phyloP scores from a whole-genome alignment of 495 filamentous ascomycete species.

The Amphirosellinia nigrospora region DNA sequence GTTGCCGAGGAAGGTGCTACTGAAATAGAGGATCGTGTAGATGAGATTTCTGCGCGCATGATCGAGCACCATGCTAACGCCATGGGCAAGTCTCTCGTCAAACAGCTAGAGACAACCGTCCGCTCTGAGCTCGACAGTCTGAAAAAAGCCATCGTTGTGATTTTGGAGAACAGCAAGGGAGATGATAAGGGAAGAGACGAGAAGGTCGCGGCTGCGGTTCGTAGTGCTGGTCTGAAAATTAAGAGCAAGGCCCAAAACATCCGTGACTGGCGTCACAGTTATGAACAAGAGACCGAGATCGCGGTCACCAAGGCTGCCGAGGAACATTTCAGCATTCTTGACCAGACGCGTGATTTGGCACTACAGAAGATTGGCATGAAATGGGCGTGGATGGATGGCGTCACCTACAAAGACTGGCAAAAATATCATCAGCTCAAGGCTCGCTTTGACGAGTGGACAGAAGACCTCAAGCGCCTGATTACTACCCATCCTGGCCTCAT shows the following conservation, averaged over 20 bases:
- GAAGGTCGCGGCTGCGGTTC: constrained; percentile 67
- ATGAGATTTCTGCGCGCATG: constrained; percentile 66
- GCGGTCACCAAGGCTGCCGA: constrained; percentile 77
- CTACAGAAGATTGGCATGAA: constrained; percentile 96
- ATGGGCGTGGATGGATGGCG: constrained; percentile 95
- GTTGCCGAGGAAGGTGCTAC: constrained; percentile 80
- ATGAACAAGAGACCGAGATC: constrained; percentile 69
- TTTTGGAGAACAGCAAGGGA: constrained; percentile 56
- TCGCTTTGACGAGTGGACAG: constrained; percentile 83
- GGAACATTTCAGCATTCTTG: constrained; percentile 81
- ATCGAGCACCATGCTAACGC: constrained; percentile 51
- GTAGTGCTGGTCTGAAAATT: constrained; percentile 74
- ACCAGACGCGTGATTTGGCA: constrained; percentile 83
- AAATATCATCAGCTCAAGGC: constrained; percentile 86
- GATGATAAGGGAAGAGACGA: constrained; percentile 65
- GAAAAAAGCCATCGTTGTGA: constrained; percentile 68
- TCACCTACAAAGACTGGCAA: constrained; percentile 96
- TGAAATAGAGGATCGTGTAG: constrained; percentile 77
- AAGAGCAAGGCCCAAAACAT: constrained; percentile 82
- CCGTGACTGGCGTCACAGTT: constrained; percentile 77
- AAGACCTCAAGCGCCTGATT: constrained; percentile 75
- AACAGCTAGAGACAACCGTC: constrained; percentile 70
- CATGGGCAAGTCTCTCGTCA: constrained; percentile 69
- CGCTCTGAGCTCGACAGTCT: constrained; percentile 66
- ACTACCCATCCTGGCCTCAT: constrained; percentile 73